phyloP scores from a whole-genome alignment of 768 basidiomycete genomes.

The Leccinum longicurvipes region DNA sequence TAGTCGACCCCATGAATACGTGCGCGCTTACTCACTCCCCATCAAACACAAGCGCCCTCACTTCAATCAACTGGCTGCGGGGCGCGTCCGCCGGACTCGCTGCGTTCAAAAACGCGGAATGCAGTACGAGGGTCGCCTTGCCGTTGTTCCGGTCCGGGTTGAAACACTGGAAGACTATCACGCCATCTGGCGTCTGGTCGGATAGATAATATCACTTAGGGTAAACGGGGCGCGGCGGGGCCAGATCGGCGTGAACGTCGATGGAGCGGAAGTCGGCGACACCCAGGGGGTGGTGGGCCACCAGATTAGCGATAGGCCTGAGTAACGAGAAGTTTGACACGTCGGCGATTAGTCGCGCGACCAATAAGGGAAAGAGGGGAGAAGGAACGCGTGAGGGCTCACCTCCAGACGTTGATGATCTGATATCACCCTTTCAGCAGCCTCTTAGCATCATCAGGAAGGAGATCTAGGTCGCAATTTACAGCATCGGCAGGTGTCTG shows the following conservation, averaged over 20 bases:
- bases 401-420: conserved; percentile 45
- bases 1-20: not conserved
- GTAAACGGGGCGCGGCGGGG: conserved; percentile 33
- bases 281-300: conserved; percentile 36
- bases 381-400: not conserved
- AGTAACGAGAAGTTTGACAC: not conserved
- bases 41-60: conserved; percentile 39
- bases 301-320: conserved; percentile 34
- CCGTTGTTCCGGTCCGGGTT: conserved; percentile 33
- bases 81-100: conserved; percentile 32
- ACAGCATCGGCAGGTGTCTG: conserved; percentile 36
- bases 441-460: conserved; percentile 38
- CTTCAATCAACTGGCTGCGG: conserved; percentile 39
- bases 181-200: conserved; percentile 38
- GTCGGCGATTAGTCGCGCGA: too few relatives aligned
- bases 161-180: conserved; percentile 40
- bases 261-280: conserved; percentile 37
- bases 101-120: conserved; percentile 38
- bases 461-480: conserved; percentile 34
- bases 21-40: conserved; percentile 18
- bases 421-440: conserved; percentile 37
- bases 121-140: conserved; percentile 35
- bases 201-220: conserved; percentile 38
- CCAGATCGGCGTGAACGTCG: conserved; percentile 32
- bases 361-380: too few relatives aligned